A percentile compares a stretch with the other conserved stretches of the same genome.
These are phyloP conservation scores for Teunomyces kruisii DNA, from an alignment of 805 yeast genomes.

Conservation along the genomic window DNA sequence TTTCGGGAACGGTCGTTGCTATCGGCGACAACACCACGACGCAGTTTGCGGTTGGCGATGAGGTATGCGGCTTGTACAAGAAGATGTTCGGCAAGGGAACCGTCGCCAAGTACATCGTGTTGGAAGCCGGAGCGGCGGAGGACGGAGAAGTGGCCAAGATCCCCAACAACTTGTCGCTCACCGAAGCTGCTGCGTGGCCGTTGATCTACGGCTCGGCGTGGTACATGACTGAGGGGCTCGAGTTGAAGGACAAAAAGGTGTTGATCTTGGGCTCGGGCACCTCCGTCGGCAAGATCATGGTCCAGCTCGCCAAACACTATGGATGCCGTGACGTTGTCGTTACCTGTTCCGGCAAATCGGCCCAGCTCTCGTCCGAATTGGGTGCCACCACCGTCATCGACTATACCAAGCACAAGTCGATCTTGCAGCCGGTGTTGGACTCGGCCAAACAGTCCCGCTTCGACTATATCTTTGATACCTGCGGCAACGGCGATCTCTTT, in stretches of 20 bases:
- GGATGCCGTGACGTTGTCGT: constrained; percentile 54
- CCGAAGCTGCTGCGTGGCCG: constrained; percentile 67
- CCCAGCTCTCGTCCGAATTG: constrained; percentile 38
- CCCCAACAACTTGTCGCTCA: constrained; percentile 41
- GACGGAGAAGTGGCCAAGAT: constrained; percentile 47
- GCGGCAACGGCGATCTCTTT: constrained; percentile 56
- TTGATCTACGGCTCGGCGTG: constrained; percentile 65
- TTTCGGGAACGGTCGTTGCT: constrained; percentile 30
- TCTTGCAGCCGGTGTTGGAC: constrained; percentile 33
- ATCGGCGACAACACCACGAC: constrained; percentile 21
- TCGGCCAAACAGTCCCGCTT: constrained; percentile 40
- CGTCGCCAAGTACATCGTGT: constrained; percentile 44
- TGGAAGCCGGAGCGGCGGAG: constrained; percentile 39
- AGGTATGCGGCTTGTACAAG: constrained; percentile 25
- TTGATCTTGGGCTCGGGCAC: constrained; percentile 76
- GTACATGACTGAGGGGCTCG: constrained; percentile 30
- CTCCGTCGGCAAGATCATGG: constrained; percentile 56
- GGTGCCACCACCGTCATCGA: constrained; percentile 69
- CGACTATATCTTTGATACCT: constrained; percentile 64
- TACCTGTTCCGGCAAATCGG: constrained; percentile 52
- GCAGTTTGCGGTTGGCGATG: constrained; percentile 26
- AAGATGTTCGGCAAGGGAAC: constrained; percentile 37
- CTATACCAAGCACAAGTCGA: constrained; percentile 46
- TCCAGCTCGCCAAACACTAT: constrained; percentile 55
- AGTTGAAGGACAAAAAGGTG: constrained; percentile 45